These are phyloP conservation scores for Gamsiella multidivaricata DNA, from an alignment of 192 early-diverging fungal species.

Conservation along the genomic window DNA sequence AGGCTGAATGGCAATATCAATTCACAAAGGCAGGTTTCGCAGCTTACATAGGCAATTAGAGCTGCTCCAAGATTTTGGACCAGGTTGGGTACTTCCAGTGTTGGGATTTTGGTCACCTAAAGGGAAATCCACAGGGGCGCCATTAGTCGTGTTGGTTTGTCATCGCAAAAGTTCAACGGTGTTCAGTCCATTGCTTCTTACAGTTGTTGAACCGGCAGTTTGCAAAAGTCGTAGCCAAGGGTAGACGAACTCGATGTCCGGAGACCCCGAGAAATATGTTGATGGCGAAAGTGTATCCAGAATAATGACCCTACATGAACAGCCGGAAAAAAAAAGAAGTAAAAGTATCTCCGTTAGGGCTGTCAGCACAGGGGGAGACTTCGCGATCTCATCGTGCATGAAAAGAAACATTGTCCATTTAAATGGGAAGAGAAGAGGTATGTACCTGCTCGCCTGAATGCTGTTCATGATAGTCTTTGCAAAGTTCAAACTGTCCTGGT, in stretches of 20 bases:
- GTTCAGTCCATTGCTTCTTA: not conserved
- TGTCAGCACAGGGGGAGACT: no score
- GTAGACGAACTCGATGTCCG: conserved; percentile 36
- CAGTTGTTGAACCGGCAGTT: conserved; percentile 28
- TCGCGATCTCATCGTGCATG: no score
- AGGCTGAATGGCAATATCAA: not conserved
- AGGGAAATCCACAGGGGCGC: not conserved
- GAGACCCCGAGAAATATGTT: conserved; percentile 37
- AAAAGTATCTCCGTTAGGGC: no score
- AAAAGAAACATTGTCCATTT: not conserved
- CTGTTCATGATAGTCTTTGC: conserved; percentile 40
- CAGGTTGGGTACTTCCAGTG: conserved; percentile 44
- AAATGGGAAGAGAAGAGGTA: no score
- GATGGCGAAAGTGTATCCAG: conserved; percentile 35
- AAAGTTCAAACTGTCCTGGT: conserved; percentile 41
- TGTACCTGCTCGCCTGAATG: conserved; percentile 33
- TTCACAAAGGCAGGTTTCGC: no score
- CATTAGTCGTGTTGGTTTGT: not conserved
- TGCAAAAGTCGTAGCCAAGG: conserved; percentile 41
- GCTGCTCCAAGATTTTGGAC: conserved; percentile 52
- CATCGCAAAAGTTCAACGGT: no score
- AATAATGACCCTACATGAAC: conserved; percentile 21
- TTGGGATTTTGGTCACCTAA: conserved; percentile 37
- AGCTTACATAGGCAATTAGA: conserved; percentile 48
- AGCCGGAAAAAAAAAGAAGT: not conserved